A percentile compares a stretch with the other conserved stretches of the same genome.
phyloP scores from a whole-genome alignment of 768 basidiomycete species.

The Baorangia bicolor region DNA sequence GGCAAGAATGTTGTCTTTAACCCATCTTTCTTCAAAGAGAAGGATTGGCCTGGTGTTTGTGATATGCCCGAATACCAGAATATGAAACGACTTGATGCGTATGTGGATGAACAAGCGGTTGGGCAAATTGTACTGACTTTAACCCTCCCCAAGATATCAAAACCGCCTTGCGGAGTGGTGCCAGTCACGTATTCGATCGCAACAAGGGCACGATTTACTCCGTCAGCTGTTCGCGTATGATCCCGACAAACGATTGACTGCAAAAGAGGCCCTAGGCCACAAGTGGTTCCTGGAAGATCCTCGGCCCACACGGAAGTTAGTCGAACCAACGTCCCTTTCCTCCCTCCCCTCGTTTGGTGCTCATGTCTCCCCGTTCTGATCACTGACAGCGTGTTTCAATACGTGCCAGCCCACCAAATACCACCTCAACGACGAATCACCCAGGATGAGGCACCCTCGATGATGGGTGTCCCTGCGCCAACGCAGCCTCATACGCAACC shows the following conservation, averaged over 20 bases:
- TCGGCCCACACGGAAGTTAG: constrained; percentile 80
- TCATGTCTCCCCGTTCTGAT: constrained; percentile 1
- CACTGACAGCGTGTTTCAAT: constrained; percentile 66
- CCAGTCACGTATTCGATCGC: constrained; percentile 54
- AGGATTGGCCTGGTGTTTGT: constrained; percentile 82
- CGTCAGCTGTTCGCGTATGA: constrained; percentile 85
- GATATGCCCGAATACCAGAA: constrained; percentile 88
- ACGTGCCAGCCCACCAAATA: constrained; percentile 58
- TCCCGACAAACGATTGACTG: constrained; percentile 82
- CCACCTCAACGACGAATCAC: constrained; percentile 89
- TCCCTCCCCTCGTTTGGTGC: neutral
- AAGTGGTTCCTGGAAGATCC: constrained; percentile 94
- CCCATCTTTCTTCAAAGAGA: constrained; percentile 47
- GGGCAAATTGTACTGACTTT: neutral
- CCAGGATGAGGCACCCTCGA: constrained; percentile 87
- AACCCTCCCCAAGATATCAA: constrained; percentile 45
- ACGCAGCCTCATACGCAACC: constrained; percentile 43
- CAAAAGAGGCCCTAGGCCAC: constrained; percentile 77
- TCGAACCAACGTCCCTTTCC: constrained; percentile 9
- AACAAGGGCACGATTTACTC: constrained; percentile 80
- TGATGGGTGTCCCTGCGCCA: constrained; percentile 65
- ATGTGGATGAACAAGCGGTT: constrained; percentile 25
- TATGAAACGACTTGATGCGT: constrained; percentile 78
- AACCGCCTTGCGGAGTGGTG: constrained; percentile 78
- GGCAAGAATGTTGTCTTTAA: neutral